phyloP scores from a whole-genome alignment of 2,329 filamentous ascomycete species.

The Calycina herbarum region DNA sequence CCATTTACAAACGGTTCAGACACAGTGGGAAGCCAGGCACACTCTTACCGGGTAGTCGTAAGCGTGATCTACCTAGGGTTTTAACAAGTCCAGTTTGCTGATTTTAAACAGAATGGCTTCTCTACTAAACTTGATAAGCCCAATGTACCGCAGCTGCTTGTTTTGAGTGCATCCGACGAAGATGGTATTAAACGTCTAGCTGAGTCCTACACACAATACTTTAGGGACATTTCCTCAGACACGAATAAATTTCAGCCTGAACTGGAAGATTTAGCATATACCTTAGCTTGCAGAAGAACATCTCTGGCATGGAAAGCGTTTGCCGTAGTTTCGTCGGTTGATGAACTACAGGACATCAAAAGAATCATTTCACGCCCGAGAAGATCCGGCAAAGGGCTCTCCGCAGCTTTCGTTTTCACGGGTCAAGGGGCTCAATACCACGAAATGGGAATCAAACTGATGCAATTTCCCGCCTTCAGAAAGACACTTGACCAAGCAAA shows the following conservation, averaged over 20 bases:
- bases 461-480: neutral
- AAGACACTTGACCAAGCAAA: neutral
- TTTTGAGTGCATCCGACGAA: constrained; percentile 14
- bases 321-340: constrained; percentile 5
- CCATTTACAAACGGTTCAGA: no score
- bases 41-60: neutral
- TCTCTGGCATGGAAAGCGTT: constrained; percentile 15
- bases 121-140: neutral
- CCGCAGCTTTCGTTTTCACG: neutral
- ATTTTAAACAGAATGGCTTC: no score
- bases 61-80: no score
- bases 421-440: constrained; percentile 12
- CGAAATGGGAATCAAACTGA: constrained; percentile 11
- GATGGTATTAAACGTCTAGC: neutral
- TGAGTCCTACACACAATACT: neutral
- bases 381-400: neutral
- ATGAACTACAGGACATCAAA: neutral
- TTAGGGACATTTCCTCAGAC: neutral
- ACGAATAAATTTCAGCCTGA: neutral
- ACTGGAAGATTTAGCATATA: constrained; percentile 12
- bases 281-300: constrained; percentile 10
- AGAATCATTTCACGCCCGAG: neutral
- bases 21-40: neutral
- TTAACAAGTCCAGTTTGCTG: no score
- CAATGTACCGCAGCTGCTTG: neutral